These are phyloP conservation scores for Macrolepiota dolichaula DNA, from an alignment of 768 basidiomycete genomes.

Conservation along the genomic window DNA sequence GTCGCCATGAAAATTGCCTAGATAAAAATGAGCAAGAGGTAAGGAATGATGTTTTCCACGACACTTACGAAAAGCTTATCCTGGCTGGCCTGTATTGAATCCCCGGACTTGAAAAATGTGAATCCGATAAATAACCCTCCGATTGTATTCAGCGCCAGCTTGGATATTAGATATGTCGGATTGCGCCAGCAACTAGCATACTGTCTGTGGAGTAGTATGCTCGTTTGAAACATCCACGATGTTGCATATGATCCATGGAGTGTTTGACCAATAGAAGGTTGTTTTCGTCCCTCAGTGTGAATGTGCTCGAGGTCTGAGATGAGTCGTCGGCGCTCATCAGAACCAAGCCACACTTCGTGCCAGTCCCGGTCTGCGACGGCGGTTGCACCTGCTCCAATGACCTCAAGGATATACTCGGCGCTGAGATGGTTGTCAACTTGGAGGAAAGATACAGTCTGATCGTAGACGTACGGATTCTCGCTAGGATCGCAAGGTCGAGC, in stretches of 20 bases:
- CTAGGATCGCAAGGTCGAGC: conserved; percentile 54
- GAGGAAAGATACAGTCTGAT: neutral
- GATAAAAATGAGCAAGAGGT: neutral
- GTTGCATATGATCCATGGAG: conserved; percentile 47
- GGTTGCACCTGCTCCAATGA: conserved; percentile 71
- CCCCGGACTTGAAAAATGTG: conserved; percentile 58
- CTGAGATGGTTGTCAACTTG: conserved; percentile 31
- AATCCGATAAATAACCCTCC: conserved; percentile 59
- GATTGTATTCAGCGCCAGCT: conserved; percentile 51
- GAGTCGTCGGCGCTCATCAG: conserved; percentile 29
- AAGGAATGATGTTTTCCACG: conserved; percentile 7
- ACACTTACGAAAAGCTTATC: conserved; percentile 61
- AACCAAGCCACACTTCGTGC: conserved; percentile 46
- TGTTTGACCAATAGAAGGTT: conserved; percentile 33
- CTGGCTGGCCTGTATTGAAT: conserved; percentile 54
- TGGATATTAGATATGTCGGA: conserved; percentile 59
- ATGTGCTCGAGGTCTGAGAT: conserved; percentile 42
- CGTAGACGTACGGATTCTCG: conserved; percentile 68
- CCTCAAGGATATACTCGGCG: conserved; percentile 64
- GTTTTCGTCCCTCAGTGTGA: conserved; percentile 46
- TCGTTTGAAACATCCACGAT: conserved; percentile 47
- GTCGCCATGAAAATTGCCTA: conserved; percentile 59
- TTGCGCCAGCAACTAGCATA: conserved; percentile 49
- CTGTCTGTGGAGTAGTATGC: conserved; percentile 40
- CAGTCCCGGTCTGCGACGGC: conserved; percentile 53